Conservation (phyloP, 208 protist species). For the Trypanosoma vivax region DNA sequence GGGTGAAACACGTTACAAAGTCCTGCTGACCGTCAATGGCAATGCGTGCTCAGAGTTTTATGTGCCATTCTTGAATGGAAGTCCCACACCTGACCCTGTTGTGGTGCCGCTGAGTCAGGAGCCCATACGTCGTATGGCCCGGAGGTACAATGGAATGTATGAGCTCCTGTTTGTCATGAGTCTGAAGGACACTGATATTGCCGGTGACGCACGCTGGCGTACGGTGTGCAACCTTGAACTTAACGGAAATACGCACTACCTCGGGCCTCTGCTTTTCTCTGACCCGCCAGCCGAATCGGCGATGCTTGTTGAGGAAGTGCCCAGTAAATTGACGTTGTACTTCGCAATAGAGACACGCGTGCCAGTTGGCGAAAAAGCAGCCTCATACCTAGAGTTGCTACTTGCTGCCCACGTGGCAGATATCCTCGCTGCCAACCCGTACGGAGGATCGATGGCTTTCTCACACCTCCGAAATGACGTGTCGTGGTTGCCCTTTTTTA, state of each 20-base stretch:
- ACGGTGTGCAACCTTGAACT: constrained; percentile 11
- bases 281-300: constrained; percentile 25
- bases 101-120: background rate
- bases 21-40: too few species aligned
- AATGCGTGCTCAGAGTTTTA: too few species aligned
- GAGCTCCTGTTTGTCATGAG: constrained; percentile 12
- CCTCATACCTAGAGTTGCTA: constrained; percentile 48
- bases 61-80: too few species aligned
- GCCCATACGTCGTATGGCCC: background rate
- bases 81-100: too few species aligned
- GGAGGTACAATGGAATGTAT: constrained; percentile 18
- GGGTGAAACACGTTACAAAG: too few species aligned
- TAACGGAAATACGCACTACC: constrained; percentile 20
- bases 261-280: constrained; percentile 19
- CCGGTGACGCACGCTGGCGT: background rate
- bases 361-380: constrained; percentile 11
- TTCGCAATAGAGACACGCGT: constrained; percentile 34
- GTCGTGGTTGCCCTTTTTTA: constrained; percentile 59
- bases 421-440: constrained; percentile 67
- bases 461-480: constrained; percentile 73
- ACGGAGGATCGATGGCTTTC: constrained; percentile 40
- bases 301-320: constrained; percentile 31
- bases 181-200: constrained; percentile 3
- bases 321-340: constrained; percentile 20
- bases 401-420: constrained; percentile 58